Base-by-base conservation (phyloP, 2,329 filamentous ascomycete genomes). In the Elsinoe arachidis region DNA sequence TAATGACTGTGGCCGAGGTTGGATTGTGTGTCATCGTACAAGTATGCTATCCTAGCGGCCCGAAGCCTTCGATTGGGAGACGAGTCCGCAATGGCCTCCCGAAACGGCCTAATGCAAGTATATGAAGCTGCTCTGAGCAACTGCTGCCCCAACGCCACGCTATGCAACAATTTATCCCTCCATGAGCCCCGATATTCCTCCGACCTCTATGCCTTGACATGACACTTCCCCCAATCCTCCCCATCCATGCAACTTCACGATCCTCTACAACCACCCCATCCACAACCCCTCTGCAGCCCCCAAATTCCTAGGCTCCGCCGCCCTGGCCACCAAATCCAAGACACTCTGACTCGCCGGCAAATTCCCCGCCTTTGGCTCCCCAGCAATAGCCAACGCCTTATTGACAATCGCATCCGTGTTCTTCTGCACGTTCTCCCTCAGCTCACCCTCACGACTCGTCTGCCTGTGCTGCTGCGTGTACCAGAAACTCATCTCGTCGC, bases 401-500 rank as follows among this genome's bases (percentile, higher is more conserved):
- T 95, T 96, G 55, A 96, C 90, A 59, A 99, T 90, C 64, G 90
- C 81, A 59, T 96, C 90, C 63, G 86, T 90, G 71, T 99, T 99
- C 55, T 81, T 78, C 73, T 90, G 85, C 34, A 96, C 91, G 61
- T 85, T 82, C 58, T 93, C 88, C 19, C 88, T 78, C 51, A 95
- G 76, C 68, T 88, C 84, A 33, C 79, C 82, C 59, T 89, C 85
- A 41, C 79, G 81, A 64, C 86, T 77, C 4, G 70, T 64, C n/a
- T 67, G 64, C 44, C 90, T 83, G 68, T 95, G 88, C 61, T 84
- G 80, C 62, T 84, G 87, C 2, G 88, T 95, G 65, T 91, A 91
- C 93, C 93, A 99, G 74, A 91, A 95, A 63, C 92, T 91, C 81
- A 99, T 95, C 74, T 99, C 93, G 67, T 99, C 93, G 5, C 93